phyloP scores from a whole-genome alignment of 1,284 basidiomycete genomes.

The Ustilago esculenta region DNA sequence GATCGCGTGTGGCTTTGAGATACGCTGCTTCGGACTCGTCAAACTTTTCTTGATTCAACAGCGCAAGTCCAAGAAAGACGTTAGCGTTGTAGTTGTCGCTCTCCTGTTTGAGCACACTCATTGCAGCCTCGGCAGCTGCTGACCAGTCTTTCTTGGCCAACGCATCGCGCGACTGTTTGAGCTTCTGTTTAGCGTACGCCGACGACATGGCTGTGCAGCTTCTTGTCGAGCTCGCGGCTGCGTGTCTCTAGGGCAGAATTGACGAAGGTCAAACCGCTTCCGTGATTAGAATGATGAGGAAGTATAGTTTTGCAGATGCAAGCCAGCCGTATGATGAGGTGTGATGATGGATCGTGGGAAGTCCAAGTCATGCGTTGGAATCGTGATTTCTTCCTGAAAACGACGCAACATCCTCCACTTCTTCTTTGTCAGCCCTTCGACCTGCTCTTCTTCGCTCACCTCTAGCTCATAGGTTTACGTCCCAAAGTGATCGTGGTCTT shows the following conservation, averaged over 20 bases:
- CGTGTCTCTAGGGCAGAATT: not conserved
- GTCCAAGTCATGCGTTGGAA: not conserved
- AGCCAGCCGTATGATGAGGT: not conserved
- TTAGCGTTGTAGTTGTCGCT: conserved; percentile 65
- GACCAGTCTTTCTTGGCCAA: conserved; percentile 54
- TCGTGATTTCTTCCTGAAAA: conserved; percentile 24
- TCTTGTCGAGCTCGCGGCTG: not conserved
- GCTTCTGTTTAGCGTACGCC: conserved; percentile 54
- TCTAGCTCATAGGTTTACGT: not conserved
- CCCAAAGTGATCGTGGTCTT: too few relatives aligned
- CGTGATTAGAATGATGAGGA: not conserved
- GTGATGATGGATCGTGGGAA: conserved; percentile 10
- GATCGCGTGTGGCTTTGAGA: conserved; percentile 62
- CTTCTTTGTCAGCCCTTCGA: not conserved
- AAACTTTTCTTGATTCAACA: conserved; percentile 50
- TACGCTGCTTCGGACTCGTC: conserved; percentile 61
- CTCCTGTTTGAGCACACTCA: conserved; percentile 54
- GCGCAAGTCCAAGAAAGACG: conserved; percentile 59
- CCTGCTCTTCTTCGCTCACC: not conserved
- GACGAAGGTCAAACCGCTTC: too few relatives aligned
- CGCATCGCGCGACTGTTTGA: conserved; percentile 58
- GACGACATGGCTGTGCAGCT: conserved; percentile 30
- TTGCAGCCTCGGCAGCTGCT: conserved; percentile 41
- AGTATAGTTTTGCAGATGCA: not conserved
- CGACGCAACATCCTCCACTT: conserved; percentile 20